Evolutionary conservation across 441 rosid genomes (phyloP), one percentile per base, ranked within the genome.

Genomic region (Croton setiger): DNA sequence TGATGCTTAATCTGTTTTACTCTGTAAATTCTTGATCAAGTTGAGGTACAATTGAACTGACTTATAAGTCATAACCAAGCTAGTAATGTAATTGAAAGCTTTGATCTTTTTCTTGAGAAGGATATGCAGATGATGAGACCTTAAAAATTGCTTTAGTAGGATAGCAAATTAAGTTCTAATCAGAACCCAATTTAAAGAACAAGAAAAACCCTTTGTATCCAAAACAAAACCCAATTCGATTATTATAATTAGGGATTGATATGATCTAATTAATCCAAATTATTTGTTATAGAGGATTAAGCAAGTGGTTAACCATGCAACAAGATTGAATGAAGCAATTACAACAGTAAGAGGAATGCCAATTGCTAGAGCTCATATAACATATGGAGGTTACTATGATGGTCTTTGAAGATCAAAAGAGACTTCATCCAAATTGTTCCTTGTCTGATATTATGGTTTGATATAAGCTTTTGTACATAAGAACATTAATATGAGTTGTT

Each of bases 341-440:
- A 83, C 91, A 60, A 84, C 80, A 33, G 85, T 54, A 15, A 86
- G 90, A 84, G 91, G 94, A 49, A 86, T 76, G 43, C 96, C 97
- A 9, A 70, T 84, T 35, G 69, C 81, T 21, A 81, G 90, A 74
- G 98, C 95, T 74, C 95, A 83, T 61, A 78, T 91, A 15, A 85
- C 89, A 33, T 82, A 63, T 72, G 98, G 96, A 9, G 98, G 95
- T 21, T 82, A 89, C 79, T 81, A 88, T 66, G 87, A 88, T 71
- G 81, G 82, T 53, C 73, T 90, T 65, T 90, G 70, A 83, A 61
- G n/a, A n/a, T 58, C 75, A 21, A 48, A 57, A n/a, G 59, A 39
- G 59, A 73, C 21, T n/a, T 5, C 62, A n/a, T n/a, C n/a, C 17
- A 15, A 20, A 17, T 44, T 47, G 7, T 18, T 35, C 44, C 52